Evolutionary conservation across 2,329 filamentous ascomycete species (phyloP).

Genomic region (Clonostachys solani): DNA sequence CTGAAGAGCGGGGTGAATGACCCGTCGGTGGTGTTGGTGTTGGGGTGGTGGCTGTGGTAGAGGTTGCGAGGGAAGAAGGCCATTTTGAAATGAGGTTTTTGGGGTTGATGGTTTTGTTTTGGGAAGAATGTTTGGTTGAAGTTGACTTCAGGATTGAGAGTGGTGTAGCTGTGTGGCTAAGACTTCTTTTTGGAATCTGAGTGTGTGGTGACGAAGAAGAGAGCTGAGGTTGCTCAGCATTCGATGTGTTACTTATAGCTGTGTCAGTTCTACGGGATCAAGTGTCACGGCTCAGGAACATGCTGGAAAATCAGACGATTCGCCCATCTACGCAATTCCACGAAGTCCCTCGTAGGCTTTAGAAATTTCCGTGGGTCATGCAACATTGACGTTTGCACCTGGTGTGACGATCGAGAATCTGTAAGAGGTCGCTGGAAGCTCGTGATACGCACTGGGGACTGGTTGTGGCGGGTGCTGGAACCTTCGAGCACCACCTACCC

Average conservation of each 20-base stretch:
- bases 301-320: no score
- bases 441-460: no score
- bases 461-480: conserved; percentile 16
- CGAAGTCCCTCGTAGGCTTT: neutral
- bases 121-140: neutral
- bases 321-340: neutral
- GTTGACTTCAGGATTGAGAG: neutral
- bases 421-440: conserved; percentile 6
- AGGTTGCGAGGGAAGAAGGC: conserved; percentile 53
- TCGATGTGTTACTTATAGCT: neutral
- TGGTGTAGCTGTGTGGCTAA: neutral
- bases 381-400: conserved; percentile 1
- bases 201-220: neutral
- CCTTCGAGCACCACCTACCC: neutral
- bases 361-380: conserved; percentile 3
- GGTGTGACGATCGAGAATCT: conserved; percentile 5
- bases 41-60: conserved; percentile 44
- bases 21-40: conserved; percentile 24
- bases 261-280: neutral
- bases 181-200: neutral
- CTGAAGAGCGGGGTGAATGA: conserved; percentile 60
- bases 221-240: neutral
- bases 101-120: conserved; percentile 6
- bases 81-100: conserved; percentile 38
- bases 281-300: no score